These are phyloP conservation scores for Suhomyces emberorum DNA, from an alignment of 805 yeast genomes.

Conservation along the genomic window DNA sequence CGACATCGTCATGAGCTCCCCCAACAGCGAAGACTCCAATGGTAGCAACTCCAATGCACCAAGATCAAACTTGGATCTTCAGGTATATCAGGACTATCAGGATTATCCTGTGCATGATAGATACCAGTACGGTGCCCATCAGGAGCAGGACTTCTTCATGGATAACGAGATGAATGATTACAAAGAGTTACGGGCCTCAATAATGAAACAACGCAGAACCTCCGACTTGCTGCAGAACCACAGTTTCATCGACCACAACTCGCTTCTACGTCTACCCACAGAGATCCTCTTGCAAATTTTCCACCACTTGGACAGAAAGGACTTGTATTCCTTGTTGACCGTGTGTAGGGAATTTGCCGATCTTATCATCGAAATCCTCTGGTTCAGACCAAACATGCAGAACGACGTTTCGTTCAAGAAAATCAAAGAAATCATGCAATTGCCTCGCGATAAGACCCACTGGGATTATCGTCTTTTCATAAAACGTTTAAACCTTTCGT, in stretches of 20 bases:
- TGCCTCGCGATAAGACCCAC: slow-evolving; percentile 46
- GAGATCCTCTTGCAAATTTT: slow-evolving; percentile 64
- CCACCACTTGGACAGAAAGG: slow-evolving; percentile 60
- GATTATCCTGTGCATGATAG: background rate
- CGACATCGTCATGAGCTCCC: slow-evolving; percentile 18
- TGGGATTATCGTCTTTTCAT: slow-evolving; percentile 70
- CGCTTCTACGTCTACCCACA: slow-evolving; percentile 50
- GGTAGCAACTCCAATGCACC: slow-evolving; percentile 3
- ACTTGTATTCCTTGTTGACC: slow-evolving; percentile 57
- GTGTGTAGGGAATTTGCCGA: slow-evolving; percentile 82
- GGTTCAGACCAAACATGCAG: slow-evolving; percentile 82
- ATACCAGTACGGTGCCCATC: background rate
- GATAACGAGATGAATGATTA: slow-evolving; percentile 35
- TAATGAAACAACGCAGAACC: slow-evolving; percentile 26
- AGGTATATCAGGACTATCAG: background rate
- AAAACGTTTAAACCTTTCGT: slow-evolving; percentile 75
- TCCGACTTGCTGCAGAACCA: slow-evolving; percentile 13
- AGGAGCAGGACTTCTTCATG: slow-evolving; percentile 24
- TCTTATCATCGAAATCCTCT: slow-evolving; percentile 70
- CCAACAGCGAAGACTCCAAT: slow-evolving; percentile 15
- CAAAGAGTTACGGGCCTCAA: slow-evolving; percentile 32
- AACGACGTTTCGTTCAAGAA: slow-evolving; percentile 47
- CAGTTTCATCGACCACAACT: slow-evolving; percentile 18
- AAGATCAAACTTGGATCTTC: background rate
- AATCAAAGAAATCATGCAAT: slow-evolving; percentile 53